phyloP scores from a whole-genome alignment of 805 yeast species.

The Ogataea salicorniae region DNA sequence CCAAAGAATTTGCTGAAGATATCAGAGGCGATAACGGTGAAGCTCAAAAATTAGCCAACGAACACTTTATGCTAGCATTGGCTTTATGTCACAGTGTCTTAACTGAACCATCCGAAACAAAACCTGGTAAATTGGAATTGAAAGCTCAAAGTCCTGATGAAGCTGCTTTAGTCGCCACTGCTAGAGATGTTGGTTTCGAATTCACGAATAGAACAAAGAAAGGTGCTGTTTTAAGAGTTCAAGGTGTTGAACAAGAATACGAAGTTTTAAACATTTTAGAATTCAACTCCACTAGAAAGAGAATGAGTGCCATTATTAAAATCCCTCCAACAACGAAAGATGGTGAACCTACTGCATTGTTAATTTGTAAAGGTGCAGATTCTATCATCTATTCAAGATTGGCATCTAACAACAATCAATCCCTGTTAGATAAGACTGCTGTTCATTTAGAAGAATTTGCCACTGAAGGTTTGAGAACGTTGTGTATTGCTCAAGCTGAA shows the following conservation, averaged over 20 bases:
- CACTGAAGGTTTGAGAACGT: slow-evolving; percentile 76
- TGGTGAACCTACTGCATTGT: slow-evolving; percentile 52
- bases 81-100: slow-evolving; percentile 79
- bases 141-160: slow-evolving; percentile 87
- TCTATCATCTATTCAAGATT: slow-evolving; percentile 70
- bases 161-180: slow-evolving; percentile 79
- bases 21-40: slow-evolving; percentile 46
- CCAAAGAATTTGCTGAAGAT: slow-evolving; percentile 62
- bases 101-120: slow-evolving; percentile 58
- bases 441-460: slow-evolving; percentile 73
- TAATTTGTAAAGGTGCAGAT: slow-evolving; percentile 84
- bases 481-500: slow-evolving; percentile 73
- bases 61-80: slow-evolving; percentile 70
- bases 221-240: slow-evolving; percentile 62
- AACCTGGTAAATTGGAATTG: slow-evolving; percentile 49
- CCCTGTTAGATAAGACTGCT: slow-evolving; percentile 55
- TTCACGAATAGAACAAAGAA: slow-evolving; percentile 62
- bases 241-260: slow-evolving; percentile 66
- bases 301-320: slow-evolving; percentile 80
- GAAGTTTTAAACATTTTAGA: slow-evolving; percentile 68
- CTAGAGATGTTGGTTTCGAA: slow-evolving; percentile 69
- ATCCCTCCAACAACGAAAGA: slow-evolving; percentile 45
- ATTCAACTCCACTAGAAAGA: slow-evolving; percentile 79
- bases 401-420: slow-evolving; percentile 38
- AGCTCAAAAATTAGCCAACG: slow-evolving; percentile 52